Evolutionary conservation across 1,139 yeast genomes (phyloP).

Genomic region (Candida sp.): DNA sequence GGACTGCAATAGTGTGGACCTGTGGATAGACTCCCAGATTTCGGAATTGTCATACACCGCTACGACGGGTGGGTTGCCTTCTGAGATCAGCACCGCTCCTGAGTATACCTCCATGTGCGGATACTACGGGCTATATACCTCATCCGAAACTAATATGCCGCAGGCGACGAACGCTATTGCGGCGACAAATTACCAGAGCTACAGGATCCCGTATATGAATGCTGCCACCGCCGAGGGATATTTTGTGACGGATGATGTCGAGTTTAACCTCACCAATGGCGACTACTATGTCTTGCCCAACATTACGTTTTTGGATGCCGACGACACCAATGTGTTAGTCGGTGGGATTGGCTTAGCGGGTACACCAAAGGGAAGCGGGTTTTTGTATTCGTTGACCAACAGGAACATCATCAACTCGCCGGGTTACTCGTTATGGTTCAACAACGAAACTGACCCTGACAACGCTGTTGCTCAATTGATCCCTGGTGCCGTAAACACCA

Average conservation of each 20-base stretch:
- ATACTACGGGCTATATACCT: conserved; percentile 26
- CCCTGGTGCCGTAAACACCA: conserved; percentile 63
- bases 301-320: conserved; percentile 33
- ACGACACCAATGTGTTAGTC: conserved; percentile 23
- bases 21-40: conserved; percentile 25
- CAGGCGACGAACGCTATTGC: conserved; percentile 15
- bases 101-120: conserved; percentile 33
- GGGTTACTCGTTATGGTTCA: conserved; percentile 62
- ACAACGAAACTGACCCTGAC: conserved; percentile 17
- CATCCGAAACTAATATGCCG: conserved; percentile 9
- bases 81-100: conserved; percentile 20
- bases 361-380: conserved; percentile 37
- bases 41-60: conserved; percentile 10
- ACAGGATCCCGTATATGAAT: conserved; percentile 32
- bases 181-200: conserved; percentile 20
- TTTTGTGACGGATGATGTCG: conserved; percentile 26
- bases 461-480: conserved; percentile 43
- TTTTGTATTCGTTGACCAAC: conserved; percentile 39
- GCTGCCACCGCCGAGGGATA: conserved; percentile 30
- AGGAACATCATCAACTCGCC: conserved; percentile 42
- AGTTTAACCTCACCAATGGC: conserved; percentile 19
- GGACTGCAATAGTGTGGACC: conserved; percentile 25
- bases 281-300: conserved; percentile 18
- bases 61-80: conserved; percentile 15
- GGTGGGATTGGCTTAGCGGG: conserved; percentile 60